phyloP scores from a whole-genome alignment of 1,284 basidiomycete species.

The Tilletia setariae region DNA sequence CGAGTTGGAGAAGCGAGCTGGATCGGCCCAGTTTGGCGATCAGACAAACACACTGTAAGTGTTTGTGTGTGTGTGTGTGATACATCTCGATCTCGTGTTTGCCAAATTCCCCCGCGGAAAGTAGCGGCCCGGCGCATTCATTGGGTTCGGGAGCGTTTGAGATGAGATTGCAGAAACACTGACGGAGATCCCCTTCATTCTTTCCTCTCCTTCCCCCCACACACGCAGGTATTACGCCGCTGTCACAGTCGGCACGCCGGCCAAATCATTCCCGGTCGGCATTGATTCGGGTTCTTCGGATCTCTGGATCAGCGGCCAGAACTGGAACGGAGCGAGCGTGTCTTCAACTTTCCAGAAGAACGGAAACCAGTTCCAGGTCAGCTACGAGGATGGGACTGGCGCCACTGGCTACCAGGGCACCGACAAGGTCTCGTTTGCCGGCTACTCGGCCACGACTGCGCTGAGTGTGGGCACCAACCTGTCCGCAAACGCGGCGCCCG shows the following conservation, averaged over 20 bases:
- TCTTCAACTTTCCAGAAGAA: constrained; percentile 4
- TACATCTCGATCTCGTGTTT: too few relatives aligned
- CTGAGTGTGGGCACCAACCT: constrained; percentile 50
- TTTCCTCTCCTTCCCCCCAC: background rate
- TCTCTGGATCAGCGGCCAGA: constrained; percentile 13
- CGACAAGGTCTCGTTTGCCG: constrained; percentile 60
- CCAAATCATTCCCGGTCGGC: constrained; percentile 10
- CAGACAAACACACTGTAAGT: constrained; percentile 7
- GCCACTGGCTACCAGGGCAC: constrained; percentile 68
- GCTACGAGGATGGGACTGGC: constrained; percentile 10
- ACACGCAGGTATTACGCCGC: constrained; percentile 7
- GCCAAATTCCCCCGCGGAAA: too few relatives aligned
- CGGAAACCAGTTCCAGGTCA: background rate
- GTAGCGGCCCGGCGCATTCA: too few relatives aligned
- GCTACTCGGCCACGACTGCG: constrained; percentile 50
- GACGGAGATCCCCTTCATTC: background rate
- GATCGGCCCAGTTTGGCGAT: background rate
- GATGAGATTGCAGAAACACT: background rate
- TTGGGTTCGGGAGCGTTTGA: too few relatives aligned
- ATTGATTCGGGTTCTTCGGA: constrained; percentile 14
- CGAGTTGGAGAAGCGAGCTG: background rate
- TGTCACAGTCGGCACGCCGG: constrained; percentile 16
- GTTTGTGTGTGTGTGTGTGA: background rate
- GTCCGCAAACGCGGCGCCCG: constrained; percentile 47
- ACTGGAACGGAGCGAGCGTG: background rate